Evolutionary conservation across 768 basidiomycete genomes (phyloP), one percentile per base, ranked within the genome.

Genomic region (Pholiota microspora): DNA sequence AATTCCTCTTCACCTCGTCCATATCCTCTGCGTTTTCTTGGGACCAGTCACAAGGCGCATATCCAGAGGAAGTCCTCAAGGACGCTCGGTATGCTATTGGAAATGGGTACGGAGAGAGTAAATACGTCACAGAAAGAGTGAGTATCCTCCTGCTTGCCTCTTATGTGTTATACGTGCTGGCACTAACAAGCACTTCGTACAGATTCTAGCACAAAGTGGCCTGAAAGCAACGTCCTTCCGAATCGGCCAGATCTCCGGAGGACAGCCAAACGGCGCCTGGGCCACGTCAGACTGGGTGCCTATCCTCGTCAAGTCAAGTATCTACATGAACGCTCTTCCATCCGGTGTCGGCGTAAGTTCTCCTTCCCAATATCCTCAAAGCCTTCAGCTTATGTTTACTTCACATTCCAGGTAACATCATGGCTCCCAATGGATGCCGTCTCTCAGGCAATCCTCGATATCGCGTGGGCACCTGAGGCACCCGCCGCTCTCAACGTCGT

Each of bases 1-100:
- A 69, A 13, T 64, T 79, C 50, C 46, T 78, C 34, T 81, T 78
- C 56, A 74, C 71, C 4, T 69, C 68, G 12, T 70, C 72, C 7
- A 58, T 71, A n/a, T 63, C 65, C 1, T 59, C 64, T 10, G 64
- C 68, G 42, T 58, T 28, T 48, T 71, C 57, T 52, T 71, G 68
- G 72, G 64, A 66, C n/a, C 42, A 28, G 51, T 54, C 45, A 0
- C 52, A 36, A 35, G 70, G 71, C 0, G 52, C 58, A 1, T 70
- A 70, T 31, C 69, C 74, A 0, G 75, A 78, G 44, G 69, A 71
- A 24, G 47, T 69, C 3, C 54, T 72, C 28, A 24, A 31, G 4
- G 61, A 69, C 49, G 47, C 66, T 5, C 56, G 38, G 23, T 66
- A 55, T 38, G 72, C 62, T 9, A 57, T 64, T 1, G 73, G 70